Conservation (phyloP, 345 rosid species). For the Populus ilicifolia region DNA sequence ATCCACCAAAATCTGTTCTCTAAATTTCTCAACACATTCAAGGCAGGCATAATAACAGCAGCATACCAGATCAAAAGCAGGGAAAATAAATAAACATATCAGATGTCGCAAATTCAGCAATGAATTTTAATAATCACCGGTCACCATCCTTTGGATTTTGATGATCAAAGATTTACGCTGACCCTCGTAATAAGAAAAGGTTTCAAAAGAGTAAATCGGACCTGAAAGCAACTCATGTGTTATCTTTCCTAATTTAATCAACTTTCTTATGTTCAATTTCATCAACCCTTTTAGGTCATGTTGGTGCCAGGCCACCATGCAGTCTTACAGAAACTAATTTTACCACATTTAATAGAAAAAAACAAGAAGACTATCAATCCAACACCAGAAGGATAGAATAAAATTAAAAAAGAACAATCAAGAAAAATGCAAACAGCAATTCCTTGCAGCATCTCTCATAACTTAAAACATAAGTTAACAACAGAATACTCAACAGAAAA, state of each 20-base stretch:
- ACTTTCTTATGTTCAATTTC: not conserved
- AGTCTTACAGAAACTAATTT: not conserved
- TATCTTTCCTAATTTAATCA: too few relatives aligned
- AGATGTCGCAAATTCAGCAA: not conserved
- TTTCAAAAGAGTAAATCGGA: not conserved
- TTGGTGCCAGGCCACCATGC: not conserved
- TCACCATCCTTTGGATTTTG: not conserved
- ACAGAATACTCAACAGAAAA: not conserved
- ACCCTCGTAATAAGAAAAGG: not conserved
- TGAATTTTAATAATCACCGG: not conserved
- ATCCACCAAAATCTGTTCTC: not conserved
- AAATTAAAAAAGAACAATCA: not conserved
- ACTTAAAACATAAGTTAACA: too few relatives aligned
- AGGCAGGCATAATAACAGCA: not conserved
- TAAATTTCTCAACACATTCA: not conserved
- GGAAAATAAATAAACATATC: not conserved
- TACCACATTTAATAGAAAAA: not conserved
- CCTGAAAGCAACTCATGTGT: not conserved
- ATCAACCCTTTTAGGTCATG: not conserved
- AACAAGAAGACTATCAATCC: not conserved
- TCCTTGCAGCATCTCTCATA: too few relatives aligned
- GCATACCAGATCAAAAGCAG: not conserved
- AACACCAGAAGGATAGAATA: conserved; percentile 2
- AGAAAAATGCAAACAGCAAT: not conserved
- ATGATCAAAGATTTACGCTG: conserved; percentile 3